Evolutionary conservation across 2,329 filamentous ascomycete genomes (phyloP).

Genomic region (Penicillium sp.): DNA sequence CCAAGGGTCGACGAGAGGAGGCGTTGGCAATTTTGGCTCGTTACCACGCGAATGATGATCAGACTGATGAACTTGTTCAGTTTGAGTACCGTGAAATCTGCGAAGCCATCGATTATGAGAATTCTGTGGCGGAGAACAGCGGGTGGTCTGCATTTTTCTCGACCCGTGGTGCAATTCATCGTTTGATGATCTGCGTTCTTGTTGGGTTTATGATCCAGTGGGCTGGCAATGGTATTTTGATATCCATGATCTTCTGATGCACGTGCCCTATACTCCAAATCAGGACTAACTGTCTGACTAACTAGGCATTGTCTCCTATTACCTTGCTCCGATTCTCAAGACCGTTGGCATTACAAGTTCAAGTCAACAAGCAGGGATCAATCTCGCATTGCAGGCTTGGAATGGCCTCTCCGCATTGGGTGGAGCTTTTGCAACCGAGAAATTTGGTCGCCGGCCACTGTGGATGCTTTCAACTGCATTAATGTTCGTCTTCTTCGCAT

Average conservation of each 20-base stretch:
- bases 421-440: conserved; percentile 24
- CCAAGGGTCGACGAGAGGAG: conserved; percentile 61
- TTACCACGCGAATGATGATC: conserved; percentile 60
- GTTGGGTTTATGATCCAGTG: conserved; percentile 32
- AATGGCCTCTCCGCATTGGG: conserved; percentile 25
- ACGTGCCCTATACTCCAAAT: not conserved
- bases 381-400: conserved; percentile 26
- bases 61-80: conserved; percentile 26
- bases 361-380: conserved; percentile 30
- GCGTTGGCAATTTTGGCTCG: conserved; percentile 60
- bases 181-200: conserved; percentile 24
- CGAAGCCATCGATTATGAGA: conserved; percentile 23
- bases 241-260: not conserved
- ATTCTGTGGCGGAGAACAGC: conserved; percentile 11
- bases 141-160: conserved; percentile 25
- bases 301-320: conserved; percentile 38
- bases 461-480: conserved; percentile 24
- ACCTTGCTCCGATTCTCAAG: conserved; percentile 42
- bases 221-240: conserved; percentile 31
- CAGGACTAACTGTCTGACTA: not conserved
- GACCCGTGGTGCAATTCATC: conserved; percentile 21
- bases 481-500: conserved; percentile 28
- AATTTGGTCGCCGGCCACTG: conserved; percentile 26
- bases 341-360: conserved; percentile 35
- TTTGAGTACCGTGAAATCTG: conserved; percentile 31